Percentiles rank a stretch among this genome's conserved stretches.
Conservation (phyloP, 1,284 basidiomycete species). For the Cryptococcus deneoformans region DNA sequence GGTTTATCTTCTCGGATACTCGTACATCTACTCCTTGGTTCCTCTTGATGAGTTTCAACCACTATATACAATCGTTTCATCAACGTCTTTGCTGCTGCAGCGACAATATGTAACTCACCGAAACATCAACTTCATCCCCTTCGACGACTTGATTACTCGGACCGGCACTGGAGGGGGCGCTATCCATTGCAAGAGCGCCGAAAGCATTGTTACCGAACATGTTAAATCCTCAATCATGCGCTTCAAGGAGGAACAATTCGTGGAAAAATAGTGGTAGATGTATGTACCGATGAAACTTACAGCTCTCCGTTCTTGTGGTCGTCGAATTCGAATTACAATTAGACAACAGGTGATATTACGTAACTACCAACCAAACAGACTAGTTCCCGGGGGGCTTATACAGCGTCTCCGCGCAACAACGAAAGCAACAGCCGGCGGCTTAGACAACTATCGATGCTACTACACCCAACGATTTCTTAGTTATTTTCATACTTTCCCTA, state of each 20-base stretch:
- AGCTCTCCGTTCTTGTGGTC: neutral
- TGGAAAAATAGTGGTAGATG: too few species aligned
- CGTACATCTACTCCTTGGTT: conserved; percentile 48
- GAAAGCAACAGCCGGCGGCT: neutral
- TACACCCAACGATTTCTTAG: neutral
- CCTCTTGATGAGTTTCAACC: conserved; percentile 47
- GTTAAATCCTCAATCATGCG: neutral
- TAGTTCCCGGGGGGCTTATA: neutral
- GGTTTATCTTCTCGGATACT: conserved; percentile 36
- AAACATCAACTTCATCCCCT: conserved; percentile 17
- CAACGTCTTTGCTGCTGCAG: neutral
- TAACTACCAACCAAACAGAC: neutral
- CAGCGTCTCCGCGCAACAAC: neutral
- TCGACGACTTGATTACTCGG: conserved; percentile 25
- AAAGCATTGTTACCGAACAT: conserved; percentile 37
- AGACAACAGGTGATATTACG: neutral
- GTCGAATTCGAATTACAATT: neutral
- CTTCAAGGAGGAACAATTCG: too few species aligned
- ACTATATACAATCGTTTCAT: conserved; percentile 26
- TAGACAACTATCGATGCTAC: neutral
- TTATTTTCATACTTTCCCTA: neutral
- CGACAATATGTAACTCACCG: neutral
- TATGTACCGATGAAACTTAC: too few species aligned
- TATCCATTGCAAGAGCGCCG: conserved; percentile 32
- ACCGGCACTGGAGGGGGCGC: conserved; percentile 14